These are phyloP conservation scores for Yamadazyma takamatsuzukensis DNA, from an alignment of 805 yeast genomes.

Conservation along the genomic window DNA sequence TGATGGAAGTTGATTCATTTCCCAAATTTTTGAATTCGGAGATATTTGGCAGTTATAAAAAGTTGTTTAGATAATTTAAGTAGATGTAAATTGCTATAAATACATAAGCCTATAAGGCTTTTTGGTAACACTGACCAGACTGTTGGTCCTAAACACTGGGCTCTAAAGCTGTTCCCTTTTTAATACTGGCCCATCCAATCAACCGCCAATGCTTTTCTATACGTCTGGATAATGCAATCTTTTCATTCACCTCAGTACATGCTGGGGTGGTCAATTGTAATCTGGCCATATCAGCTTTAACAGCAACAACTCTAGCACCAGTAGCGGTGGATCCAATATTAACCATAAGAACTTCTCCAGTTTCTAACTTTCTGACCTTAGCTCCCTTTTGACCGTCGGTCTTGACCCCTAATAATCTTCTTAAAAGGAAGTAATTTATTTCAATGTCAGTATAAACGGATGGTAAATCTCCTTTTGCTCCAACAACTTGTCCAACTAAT, in stretches of 20 bases:
- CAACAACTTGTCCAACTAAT: conserved; percentile 98
- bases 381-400: conserved; percentile 94
- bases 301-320: conserved; percentile 98
- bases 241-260: conserved; percentile 96
- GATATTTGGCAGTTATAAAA: conserved; percentile 5
- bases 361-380: conserved; percentile 90
- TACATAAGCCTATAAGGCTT: too few relatives aligned
- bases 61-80: background rate
- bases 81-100: conserved; percentile 14
- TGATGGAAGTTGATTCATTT: conserved; percentile 72
- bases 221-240: conserved; percentile 98
- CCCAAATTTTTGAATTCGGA: conserved; percentile 53
- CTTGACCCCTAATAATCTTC: conserved; percentile 97
- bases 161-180: conserved; percentile 86
- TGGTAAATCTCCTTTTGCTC: conserved; percentile 94
- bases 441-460: conserved; percentile 96
- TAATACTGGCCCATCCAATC: conserved; percentile 99
- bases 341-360: conserved; percentile 96
- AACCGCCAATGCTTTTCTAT: conserved; percentile 99
- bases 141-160: conserved; percentile 39
- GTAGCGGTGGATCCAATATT: conserved; percentile 99
- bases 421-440: conserved; percentile 91
- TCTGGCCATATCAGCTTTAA: conserved; percentile 99
- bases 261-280: conserved; percentile 95
- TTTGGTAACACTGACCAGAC: too few relatives aligned